Evolutionary conservation across 1,139 yeast genomes (phyloP).

Genomic region (Hansenula lynferdii): DNA sequence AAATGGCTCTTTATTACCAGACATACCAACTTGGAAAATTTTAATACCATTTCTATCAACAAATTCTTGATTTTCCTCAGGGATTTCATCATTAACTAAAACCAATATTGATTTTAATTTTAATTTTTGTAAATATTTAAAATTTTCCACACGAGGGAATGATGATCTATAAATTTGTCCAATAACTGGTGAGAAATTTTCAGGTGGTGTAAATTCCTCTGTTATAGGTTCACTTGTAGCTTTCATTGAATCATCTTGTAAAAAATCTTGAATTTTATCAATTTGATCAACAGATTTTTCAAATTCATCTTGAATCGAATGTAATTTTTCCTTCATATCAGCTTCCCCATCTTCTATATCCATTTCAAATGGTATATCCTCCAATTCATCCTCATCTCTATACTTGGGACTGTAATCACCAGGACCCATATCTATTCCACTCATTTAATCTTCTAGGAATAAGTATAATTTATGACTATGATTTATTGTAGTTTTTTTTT

Average conservation of each 20-base stretch:
- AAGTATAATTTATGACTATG: no score
- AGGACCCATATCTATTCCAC: no score
- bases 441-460: no score
- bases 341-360: conserved; percentile 1
- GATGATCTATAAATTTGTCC: conserved; percentile 81
- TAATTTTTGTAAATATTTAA: conserved; percentile 58
- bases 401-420: no score
- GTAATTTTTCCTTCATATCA: background rate
- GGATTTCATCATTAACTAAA: conserved; percentile 88
- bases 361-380: conserved; percentile 1
- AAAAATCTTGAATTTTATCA: background rate
- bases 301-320: background rate
- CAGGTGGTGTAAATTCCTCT: conserved; percentile 57
- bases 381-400: no score
- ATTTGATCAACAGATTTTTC: background rate
- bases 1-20: conserved; percentile 95
- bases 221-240: background rate
- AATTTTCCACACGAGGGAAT: conserved; percentile 83
- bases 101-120: conserved; percentile 73
- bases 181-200: conserved; percentile 83
- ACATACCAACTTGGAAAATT: conserved; percentile 84
- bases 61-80: conserved; percentile 66
- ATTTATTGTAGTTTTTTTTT: no score
- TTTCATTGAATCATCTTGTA: background rate
- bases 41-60: conserved; percentile 54